These are phyloP conservation scores for Pseudodiploospora longispora DNA, from an alignment of 2,329 filamentous ascomycete species.

Conservation along the genomic window DNA sequence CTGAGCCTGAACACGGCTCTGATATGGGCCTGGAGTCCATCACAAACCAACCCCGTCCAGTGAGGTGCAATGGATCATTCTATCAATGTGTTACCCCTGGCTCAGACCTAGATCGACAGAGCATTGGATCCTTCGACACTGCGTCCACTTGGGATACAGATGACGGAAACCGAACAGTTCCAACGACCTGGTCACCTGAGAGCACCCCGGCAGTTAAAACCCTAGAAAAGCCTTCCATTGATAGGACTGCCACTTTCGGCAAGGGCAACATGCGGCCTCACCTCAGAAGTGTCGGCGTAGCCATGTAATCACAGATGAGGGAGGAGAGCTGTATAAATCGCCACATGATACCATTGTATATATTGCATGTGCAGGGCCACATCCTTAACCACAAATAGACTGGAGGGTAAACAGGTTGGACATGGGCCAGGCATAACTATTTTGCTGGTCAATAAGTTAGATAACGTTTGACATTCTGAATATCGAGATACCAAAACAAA, in stretches of 20 bases:
- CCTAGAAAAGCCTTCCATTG: conserved; percentile 33
- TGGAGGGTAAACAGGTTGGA: too few relatives aligned
- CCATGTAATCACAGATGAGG: conserved; percentile 16
- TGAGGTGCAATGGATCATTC: conserved; percentile 46
- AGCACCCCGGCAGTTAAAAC: conserved; percentile 33
- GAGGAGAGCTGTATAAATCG: conserved; percentile 1
- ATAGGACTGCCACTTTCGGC: conserved; percentile 25
- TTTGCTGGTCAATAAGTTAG: too few relatives aligned
- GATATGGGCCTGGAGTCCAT: conserved; percentile 40
- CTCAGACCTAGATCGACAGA: conserved; percentile 24
- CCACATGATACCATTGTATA: conserved; percentile 8
- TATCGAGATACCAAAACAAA: too few relatives aligned
- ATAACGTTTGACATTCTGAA: too few relatives aligned
- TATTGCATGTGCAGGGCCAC: conserved; percentile 8
- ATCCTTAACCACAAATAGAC: not conserved
- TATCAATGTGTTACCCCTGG: conserved; percentile 45
- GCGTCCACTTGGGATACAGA: conserved; percentile 44
- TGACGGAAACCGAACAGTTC: conserved; percentile 35
- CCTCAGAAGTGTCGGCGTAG: conserved; percentile 20
- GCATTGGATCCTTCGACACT: conserved; percentile 38
- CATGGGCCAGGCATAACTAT: too few relatives aligned
- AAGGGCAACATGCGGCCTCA: conserved; percentile 12
- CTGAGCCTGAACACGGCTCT: conserved; percentile 27
- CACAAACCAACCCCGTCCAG: conserved; percentile 46
- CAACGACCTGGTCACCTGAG: conserved; percentile 42